Evolutionary conservation across 192 early-diverging fungal genomes (phyloP), one percentile per base, ranked within the genome.

Genomic region (Coemansia sp.): DNA sequence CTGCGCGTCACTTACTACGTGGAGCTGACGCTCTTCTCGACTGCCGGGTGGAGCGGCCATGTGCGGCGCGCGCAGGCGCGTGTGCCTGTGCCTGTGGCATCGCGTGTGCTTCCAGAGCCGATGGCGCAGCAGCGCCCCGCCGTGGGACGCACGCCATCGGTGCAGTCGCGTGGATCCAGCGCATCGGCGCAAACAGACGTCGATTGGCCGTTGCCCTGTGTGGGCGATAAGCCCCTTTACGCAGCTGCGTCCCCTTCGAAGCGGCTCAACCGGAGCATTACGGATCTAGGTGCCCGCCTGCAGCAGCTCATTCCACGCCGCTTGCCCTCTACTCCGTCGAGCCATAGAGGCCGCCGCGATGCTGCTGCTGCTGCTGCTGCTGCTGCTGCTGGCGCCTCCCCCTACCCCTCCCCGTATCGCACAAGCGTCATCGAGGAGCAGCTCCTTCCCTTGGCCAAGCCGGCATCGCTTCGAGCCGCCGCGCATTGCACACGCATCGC

Each of bases 281-380:
- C 71, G 26, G 79, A 82, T 49, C 49, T 76, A 20, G 68, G 79
- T 4, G 60, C 48, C 2, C 65, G 70, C 10, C 52, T 82, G 52
- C 74, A 82, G 67, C 74, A 77, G 51, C 57, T 82, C 23, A 76
- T 82, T 46, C 79, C 79, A 4, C 79, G 79, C n/a, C 71, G 67
- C 41, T 55, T 57, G 15, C 69, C 62, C 18, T 62, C 51, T 41
- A 1, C 12, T 41, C 9, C 39, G 39, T 1, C 1, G 23, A 26
- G 23, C 51, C 8, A 26, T 21, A 53, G 49, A 6, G 21, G 2
- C 23, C 24, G 48, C 18, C 48, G 48, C 48, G 11, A 10, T 21
- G 20, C 15, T 49, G 39, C 39, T 41, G n/a, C n/a, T n/a, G n/a
- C n/a, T n/a, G n/a, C n/a, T n/a, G n/a, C n/a, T n/a, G n/a, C n/a